Conservation (phyloP, 2,329 filamentous ascomycete genomes). For the Fusarium scirpi region DNA sequence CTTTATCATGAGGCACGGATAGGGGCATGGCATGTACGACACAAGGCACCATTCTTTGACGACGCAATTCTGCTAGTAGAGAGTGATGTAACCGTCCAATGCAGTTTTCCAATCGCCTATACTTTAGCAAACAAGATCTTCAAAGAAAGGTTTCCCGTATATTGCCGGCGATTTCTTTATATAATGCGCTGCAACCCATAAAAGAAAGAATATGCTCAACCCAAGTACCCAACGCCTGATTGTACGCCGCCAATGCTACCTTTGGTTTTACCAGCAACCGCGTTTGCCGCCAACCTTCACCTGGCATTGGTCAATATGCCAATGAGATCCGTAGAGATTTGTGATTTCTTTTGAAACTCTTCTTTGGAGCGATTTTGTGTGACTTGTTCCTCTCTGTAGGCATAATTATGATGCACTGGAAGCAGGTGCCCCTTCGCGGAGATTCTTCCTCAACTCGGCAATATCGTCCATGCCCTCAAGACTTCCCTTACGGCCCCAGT, state of each 20-base stretch:
- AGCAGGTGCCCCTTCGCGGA: constrained; percentile 27
- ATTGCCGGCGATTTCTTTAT: background rate
- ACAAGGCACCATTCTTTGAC: constrained; percentile 8
- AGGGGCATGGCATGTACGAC: constrained; percentile 20
- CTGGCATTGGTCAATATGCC: background rate
- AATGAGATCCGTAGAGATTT: background rate
- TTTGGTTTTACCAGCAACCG: constrained; percentile 8
- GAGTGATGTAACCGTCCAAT: constrained; percentile 3
- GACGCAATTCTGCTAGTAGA: background rate
- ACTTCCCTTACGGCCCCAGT: constrained; percentile 89
- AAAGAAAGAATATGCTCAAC: constrained; percentile 24
- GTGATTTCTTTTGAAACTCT: constrained; percentile 8
- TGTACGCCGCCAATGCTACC: constrained; percentile 22
- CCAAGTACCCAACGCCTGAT: constrained; percentile 34
- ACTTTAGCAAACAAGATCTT: background rate
- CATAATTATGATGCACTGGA: constrained; percentile 19
- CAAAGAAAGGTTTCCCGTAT: background rate
- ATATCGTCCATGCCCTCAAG: constrained; percentile 66
- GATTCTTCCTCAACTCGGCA: constrained; percentile 47
- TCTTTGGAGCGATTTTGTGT: background rate
- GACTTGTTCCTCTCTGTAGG: background rate
- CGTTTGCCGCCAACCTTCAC: constrained; percentile 2
- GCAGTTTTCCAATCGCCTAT: background rate
- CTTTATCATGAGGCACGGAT: constrained; percentile 1
- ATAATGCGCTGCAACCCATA: constrained; percentile 19